A percentile compares a stretch with the other conserved stretches of the same genome.
Conservation (phyloP, 2,329 filamentous ascomycete species). For the Verticillium nubilum region DNA sequence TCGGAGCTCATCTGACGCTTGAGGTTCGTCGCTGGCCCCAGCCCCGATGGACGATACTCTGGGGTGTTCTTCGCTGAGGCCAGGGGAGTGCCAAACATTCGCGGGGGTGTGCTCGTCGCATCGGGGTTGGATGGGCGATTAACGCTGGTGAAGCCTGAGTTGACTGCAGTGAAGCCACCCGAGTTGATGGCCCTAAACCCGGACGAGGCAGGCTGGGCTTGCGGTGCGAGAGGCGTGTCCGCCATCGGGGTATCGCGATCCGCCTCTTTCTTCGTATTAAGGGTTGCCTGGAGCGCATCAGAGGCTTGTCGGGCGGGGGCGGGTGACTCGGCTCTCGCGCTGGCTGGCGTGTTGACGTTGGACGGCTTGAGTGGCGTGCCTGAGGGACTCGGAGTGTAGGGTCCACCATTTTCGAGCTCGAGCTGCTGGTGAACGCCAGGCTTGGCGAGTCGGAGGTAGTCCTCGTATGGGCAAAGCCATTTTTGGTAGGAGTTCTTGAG, state of each 20-base stretch:
- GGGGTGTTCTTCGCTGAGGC: slow-evolving; percentile 60
- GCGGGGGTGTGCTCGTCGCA: slow-evolving; percentile 54
- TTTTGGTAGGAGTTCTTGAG: slow-evolving; percentile 97
- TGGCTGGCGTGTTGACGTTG: slow-evolving; percentile 52
- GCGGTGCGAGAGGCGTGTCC: slow-evolving; percentile 34
- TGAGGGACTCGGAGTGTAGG: slow-evolving; percentile 70
- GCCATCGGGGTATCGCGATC: slow-evolving; percentile 43
- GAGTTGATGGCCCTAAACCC: slow-evolving; percentile 58
- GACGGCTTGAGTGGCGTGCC: slow-evolving; percentile 67
- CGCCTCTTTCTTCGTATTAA: slow-evolving; percentile 39
- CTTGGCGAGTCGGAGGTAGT: slow-evolving; percentile 85
- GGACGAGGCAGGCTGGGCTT: slow-evolving; percentile 34
- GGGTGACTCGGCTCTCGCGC: slow-evolving; percentile 61
- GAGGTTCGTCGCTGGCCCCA: slow-evolving; percentile 53
- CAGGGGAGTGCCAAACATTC: slow-evolving; percentile 56
- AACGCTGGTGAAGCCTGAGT: slow-evolving; percentile 62
- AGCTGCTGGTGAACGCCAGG: slow-evolving; percentile 95
- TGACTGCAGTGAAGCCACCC: slow-evolving; percentile 69
- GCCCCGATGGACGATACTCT: slow-evolving; percentile 52
- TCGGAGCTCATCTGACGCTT: slow-evolving; percentile 72
- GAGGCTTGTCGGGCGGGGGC: slow-evolving; percentile 55
- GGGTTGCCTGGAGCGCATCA: slow-evolving; percentile 43
- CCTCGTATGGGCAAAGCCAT: slow-evolving; percentile 95
- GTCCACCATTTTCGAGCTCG: slow-evolving; percentile 87
- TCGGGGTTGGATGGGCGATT: slow-evolving; percentile 44